Base-by-base conservation (phyloP, 75 land plant genomes). In the Azolla pinnata region DNA sequence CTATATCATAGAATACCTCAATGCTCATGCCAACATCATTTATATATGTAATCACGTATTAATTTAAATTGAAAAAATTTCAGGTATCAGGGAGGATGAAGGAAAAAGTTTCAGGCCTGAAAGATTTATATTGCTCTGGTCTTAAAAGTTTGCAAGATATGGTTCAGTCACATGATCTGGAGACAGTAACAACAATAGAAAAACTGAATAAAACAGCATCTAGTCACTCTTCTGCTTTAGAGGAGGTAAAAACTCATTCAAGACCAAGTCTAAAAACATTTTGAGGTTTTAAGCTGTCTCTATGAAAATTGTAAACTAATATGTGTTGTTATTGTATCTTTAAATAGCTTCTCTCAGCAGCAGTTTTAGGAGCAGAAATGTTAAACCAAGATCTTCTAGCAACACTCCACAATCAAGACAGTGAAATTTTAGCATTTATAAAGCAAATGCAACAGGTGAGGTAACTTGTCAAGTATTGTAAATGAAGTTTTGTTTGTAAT, bases 371-470 rank as follows among this genome's bases (percentile, higher is more conserved):
- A 23, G 97, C 96, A 30, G 84, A 92, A 55, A 28, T 54, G 27
- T 19, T 88, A 26, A 72, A 88, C 1, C 56, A 61, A 49, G 81
- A 79, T 40, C 88, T 92, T 56, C 82, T 83, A 67, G 62, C 44
- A 45, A 57, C 69, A 46, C 84, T 88, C 28, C 57, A 76, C 46
- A 65, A 78, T 29, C 87, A 88, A 64, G 77, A 79, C 51, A 67
- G 65, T 42, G 81, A 74, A 70, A 56, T 92, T 50, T 55, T 77
- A 57, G 62, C 70, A 45, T 81, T 68, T 66, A 80, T 83, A 46
- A 60, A 78, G 30, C 89, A 92, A 56, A 90, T 85, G 64, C 82
- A 67, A 2, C 74, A 88, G 90, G 97, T 90, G n/a, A n/a, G n/a
- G n/a, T n/a, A n/a, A n/a, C n/a, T n/a, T 14, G 77, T 48, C 19